phyloP scores from a whole-genome alignment of 1,284 basidiomycete species.

The Rhodotorula sp. region DNA sequence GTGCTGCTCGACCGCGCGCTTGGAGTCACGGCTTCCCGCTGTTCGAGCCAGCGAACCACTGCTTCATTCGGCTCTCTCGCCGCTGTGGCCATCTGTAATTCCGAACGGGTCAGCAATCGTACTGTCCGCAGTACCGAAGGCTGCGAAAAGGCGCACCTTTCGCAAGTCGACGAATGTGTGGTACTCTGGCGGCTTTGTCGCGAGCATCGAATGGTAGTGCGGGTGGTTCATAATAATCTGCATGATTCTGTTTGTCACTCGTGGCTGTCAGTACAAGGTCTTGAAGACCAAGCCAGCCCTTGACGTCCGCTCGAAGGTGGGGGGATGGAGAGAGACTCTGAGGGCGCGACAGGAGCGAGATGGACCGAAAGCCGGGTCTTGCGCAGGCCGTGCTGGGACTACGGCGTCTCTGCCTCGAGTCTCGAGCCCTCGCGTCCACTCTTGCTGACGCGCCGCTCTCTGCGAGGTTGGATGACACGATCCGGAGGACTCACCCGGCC shows the following conservation, averaged over 20 bases:
- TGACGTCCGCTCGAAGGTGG: too few species aligned
- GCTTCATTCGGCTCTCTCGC: conserved; percentile 3
- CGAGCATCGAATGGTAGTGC: conserved; percentile 14
- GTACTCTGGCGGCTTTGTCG: conserved; percentile 28
- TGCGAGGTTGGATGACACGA: too few species aligned
- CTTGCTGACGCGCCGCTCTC: too few species aligned
- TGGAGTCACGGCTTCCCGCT: background rate
- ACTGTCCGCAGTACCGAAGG: too few species aligned
- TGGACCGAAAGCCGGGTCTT: too few species aligned
- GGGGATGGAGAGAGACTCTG: too few species aligned
- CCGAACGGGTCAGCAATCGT: background rate
- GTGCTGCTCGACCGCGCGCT: background rate
- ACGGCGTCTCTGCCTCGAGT: too few species aligned
- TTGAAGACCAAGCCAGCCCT: too few species aligned
- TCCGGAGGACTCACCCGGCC: conserved; percentile 30
- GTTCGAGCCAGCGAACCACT: conserved; percentile 23
- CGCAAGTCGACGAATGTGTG: conserved; percentile 21
- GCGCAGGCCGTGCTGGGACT: too few species aligned
- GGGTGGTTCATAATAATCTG: conserved; percentile 29
- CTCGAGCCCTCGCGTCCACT: too few species aligned
- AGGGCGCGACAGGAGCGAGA: background rate
- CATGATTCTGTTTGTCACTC: conserved; percentile 12
- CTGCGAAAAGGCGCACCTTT: background rate
- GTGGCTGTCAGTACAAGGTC: background rate
- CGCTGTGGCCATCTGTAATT: conserved; percentile 11